Evolutionary conservation across 805 yeast species (phyloP).

Genomic region (Candida caryicola): DNA sequence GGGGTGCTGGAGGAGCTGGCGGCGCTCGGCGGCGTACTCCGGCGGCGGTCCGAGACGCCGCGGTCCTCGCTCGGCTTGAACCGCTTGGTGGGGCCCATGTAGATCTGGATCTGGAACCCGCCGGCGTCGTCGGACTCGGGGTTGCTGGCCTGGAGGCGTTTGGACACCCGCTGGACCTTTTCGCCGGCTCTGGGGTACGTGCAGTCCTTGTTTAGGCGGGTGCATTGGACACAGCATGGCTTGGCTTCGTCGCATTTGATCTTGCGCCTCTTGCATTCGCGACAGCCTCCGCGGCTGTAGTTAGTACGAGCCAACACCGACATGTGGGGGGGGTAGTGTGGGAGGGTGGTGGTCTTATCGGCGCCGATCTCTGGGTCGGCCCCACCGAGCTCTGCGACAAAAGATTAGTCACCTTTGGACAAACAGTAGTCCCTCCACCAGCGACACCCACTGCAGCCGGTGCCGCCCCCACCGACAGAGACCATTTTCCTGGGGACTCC

Average conservation of each 20-base stretch:
- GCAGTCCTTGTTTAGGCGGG: constrained; percentile 30
- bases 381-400: no score
- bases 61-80: neutral
- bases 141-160: constrained; percentile 6
- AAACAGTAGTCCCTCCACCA: no score
- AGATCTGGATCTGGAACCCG: neutral
- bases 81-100: neutral
- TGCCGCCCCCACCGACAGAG: no score
- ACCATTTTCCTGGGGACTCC: no score
- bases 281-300: constrained; percentile 40
- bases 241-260: constrained; percentile 40
- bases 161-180: constrained; percentile 29
- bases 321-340: no score
- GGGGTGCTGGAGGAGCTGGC: neutral
- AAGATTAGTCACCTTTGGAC: no score
- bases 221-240: constrained; percentile 33
- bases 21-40: neutral
- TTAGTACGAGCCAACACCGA: no score
- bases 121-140: neutral
- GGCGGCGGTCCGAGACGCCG: neutral
- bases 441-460: no score
- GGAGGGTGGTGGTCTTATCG: no score
- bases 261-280: constrained; percentile 42
- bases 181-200: constrained; percentile 37
- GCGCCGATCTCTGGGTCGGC: no score